Base-by-base conservation (phyloP, 2,329 filamentous ascomycete genomes). In the Ilyonectria mors-panacis region DNA sequence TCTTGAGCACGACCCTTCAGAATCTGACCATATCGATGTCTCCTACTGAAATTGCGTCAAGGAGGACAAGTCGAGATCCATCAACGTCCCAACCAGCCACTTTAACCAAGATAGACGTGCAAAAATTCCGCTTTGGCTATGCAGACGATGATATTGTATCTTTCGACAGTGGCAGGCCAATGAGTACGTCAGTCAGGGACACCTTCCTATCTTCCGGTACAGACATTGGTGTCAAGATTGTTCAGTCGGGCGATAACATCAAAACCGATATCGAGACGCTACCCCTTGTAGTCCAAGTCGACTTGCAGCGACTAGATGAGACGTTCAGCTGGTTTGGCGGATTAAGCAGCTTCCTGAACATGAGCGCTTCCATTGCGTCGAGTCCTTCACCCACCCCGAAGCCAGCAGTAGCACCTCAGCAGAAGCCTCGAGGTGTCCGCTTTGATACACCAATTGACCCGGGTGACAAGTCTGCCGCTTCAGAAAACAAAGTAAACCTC, bases 271-370 rank as follows among this genome's bases (percentile, higher is more conserved):
- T 97, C 15, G 88, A 90, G 59, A 97, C 94, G 0, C 85, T 97
- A 10, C 94, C 95, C 6, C 80, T 98, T 2, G 89, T 91, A 65
- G 79, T 97, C 10, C 88, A 91, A 63, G 81, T 98, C 45, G 93
- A 98, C 76, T 83, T 98, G 17, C 91, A 92, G 70, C 88, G 89
- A 62, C 82, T 98, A 23, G 96, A 98, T 73, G 94, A 97, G 74
- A 93, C 93, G 0, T 90, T 98, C 66, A 89, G 90, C 63, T 94
- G 93, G 86, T 95, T 98, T 80, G 96, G 96, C 39, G 96, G 96
- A 0, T 84, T 99, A 48, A 97, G 95, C 78, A 94, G 94, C 71
- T 92, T 99, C 59, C 84, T 99, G 48, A 97, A 96, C 74, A 88
- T 98, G 78, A 93, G 94, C 69, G 93, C 89, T 66, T 97, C 95